These are phyloP conservation scores for Actinomortierella wolfii DNA, from an alignment of 371 early-diverging fungal species.

Conservation along the genomic window DNA sequence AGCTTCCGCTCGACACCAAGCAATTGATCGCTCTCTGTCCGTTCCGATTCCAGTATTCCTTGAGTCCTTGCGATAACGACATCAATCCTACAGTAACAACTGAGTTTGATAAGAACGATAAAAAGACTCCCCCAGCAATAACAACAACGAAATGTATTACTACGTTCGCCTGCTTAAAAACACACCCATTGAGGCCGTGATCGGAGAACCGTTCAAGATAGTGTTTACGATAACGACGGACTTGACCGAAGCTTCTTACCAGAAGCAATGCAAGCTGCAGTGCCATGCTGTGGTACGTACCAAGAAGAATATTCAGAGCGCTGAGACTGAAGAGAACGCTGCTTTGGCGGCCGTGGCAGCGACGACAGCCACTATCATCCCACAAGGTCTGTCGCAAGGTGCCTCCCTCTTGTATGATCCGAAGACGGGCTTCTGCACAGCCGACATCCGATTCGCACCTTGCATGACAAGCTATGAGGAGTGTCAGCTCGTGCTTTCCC, in stretches of 20 bases:
- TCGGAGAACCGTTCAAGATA: constrained; percentile 46
- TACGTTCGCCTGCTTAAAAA: constrained; percentile 46
- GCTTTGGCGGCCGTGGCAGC: too few relatives aligned
- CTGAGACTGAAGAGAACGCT: constrained; percentile 13
- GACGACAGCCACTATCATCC: constrained; percentile 41
- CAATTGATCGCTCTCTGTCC: too few relatives aligned
- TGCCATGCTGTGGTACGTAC: constrained; percentile 42
- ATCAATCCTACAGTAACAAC: too few relatives aligned
- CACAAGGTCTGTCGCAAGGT: constrained; percentile 45
- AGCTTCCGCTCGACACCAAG: too few relatives aligned
- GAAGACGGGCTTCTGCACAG: constrained; percentile 40
- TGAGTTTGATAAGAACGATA: too few relatives aligned
- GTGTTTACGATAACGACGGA: constrained; percentile 48
- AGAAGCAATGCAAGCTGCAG: constrained; percentile 35
- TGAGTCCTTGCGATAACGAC: too few relatives aligned
- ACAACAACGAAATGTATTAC: constrained; percentile 25
- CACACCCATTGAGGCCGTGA: constrained; percentile 46
- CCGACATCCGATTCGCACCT: constrained; percentile 43
- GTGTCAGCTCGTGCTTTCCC: constrained; percentile 38
- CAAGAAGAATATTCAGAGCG: constrained; percentile 22
- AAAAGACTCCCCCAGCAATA: too few relatives aligned
- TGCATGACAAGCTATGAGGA: constrained; percentile 42
- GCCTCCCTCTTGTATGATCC: constrained; percentile 39
- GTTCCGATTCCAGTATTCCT: too few relatives aligned
- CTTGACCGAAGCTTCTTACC: constrained; percentile 43